Evolutionary conservation across 108 stramenopile species (phyloP).

Genomic region (Skeletonema potamos): DNA sequence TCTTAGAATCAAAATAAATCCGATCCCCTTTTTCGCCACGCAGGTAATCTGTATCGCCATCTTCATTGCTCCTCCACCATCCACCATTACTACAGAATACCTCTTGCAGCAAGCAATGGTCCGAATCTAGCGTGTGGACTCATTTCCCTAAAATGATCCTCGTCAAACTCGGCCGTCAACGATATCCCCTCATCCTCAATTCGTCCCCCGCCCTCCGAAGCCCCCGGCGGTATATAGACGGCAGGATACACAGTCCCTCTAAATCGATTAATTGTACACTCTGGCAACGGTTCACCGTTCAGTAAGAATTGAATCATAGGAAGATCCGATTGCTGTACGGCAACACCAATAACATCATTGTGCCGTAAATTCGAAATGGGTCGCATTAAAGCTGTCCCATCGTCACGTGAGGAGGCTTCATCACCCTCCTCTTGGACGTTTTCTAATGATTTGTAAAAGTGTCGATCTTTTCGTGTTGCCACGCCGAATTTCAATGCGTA

Average conservation of each 20-base stretch:
- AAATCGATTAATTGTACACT: slow-evolving; percentile 76
- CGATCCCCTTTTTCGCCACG: background rate
- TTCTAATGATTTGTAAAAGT: slow-evolving; percentile 62
- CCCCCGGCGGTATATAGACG: slow-evolving; percentile 57
- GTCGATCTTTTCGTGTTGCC: slow-evolving; percentile 65
- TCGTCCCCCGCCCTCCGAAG: slow-evolving; percentile 10
- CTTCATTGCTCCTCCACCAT: too few species aligned
- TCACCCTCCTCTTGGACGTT: slow-evolving; percentile 57
- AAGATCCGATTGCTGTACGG: slow-evolving; percentile 81
- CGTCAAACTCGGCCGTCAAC: slow-evolving; percentile 55
- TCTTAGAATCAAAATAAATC: background rate
- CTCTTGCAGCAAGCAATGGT: slow-evolving; percentile 75
- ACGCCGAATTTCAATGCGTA: slow-evolving; percentile 74
- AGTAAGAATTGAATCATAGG: slow-evolving; percentile 86
- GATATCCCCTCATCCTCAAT: slow-evolving; percentile 37
- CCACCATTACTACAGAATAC: slow-evolving; percentile 57
- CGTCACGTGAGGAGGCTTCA: slow-evolving; percentile 26
- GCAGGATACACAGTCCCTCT: slow-evolving; percentile 78
- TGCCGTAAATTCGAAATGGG: slow-evolving; percentile 54
- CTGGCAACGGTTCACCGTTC: slow-evolving; percentile 76
- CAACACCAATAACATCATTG: slow-evolving; percentile 76
- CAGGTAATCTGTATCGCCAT: too few species aligned
- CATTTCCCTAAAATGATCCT: slow-evolving; percentile 65
- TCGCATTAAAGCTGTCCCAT: slow-evolving; percentile 73
- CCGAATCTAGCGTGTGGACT: slow-evolving; percentile 77